A percentile compares a stretch with the other conserved stretches of the same genome.
Conservation (phyloP, 768 basidiomycete species). For the Trametes cubensis region DNA sequence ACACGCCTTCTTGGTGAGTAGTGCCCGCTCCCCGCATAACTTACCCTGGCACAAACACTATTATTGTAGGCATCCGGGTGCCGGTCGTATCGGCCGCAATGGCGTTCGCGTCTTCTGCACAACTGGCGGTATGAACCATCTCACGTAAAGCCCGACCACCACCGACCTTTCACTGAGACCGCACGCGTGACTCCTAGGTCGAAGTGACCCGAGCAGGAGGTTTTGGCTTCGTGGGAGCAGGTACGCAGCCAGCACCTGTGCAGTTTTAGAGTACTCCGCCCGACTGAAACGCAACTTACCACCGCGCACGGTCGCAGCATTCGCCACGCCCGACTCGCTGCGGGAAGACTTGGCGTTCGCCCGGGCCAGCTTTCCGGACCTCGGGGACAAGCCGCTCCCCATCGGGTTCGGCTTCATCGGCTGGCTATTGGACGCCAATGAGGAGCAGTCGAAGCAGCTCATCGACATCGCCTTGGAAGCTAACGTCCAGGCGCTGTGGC, state of each 20-base stretch:
- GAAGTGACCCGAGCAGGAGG: constrained; percentile 70
- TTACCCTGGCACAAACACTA: background rate
- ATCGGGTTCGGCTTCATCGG: constrained; percentile 77
- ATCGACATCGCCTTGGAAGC: constrained; percentile 55
- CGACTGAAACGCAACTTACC: background rate
- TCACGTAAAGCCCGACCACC: constrained; percentile 4
- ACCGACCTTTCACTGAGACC: constrained; percentile 41
- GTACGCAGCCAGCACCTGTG: constrained; percentile 36
- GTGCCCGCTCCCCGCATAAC: background rate
- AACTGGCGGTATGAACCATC: constrained; percentile 26
- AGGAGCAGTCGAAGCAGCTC: constrained; percentile 42
- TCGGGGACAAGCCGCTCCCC: constrained; percentile 41
- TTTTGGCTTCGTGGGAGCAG: constrained; percentile 74
- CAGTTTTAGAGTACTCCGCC: too few species aligned
- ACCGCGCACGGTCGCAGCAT: constrained; percentile 42
- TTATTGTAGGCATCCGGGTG: constrained; percentile 49
- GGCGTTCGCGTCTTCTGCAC: constrained; percentile 69
- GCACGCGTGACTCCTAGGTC: constrained; percentile 33
- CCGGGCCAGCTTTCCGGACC: constrained; percentile 37
- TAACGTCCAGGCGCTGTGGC: constrained; percentile 69
- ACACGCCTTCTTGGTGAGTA: constrained; percentile 55
- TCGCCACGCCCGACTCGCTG: constrained; percentile 47
- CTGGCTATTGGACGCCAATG: constrained; percentile 65
- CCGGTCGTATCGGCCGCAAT: constrained; percentile 72
- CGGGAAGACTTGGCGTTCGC: constrained; percentile 55